Percentiles rank a stretch among this genome's conserved stretches.
phyloP scores from a whole-genome alignment of 257 asterid species.

The Verbena officinalis region DNA sequence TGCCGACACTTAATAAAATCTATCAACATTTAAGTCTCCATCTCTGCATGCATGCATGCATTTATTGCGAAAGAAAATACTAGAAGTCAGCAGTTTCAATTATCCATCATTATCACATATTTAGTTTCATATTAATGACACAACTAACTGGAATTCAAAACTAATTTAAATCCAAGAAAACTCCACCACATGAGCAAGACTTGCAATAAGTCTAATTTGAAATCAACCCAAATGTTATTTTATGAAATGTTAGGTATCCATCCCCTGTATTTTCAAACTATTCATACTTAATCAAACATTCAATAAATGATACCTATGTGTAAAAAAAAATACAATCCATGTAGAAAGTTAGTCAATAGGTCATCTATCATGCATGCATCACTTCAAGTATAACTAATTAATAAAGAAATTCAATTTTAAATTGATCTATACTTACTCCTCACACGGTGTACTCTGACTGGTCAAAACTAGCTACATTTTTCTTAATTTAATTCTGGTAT shows the following conservation, averaged over 20 bases:
- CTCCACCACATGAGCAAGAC: conserved; percentile 29
- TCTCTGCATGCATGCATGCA: conserved; percentile 8
- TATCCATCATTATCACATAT: conserved; percentile 19
- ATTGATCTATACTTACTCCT: conserved; percentile 19
- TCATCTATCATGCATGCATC: conserved; percentile 26
- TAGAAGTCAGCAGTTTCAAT: conserved; percentile 29
- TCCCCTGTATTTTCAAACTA: conserved; percentile 46
- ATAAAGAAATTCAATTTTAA: conserved; percentile 24
- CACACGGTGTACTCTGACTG: conserved; percentile 32
- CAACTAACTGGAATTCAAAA: conserved; percentile 18
- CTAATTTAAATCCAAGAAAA: conserved; percentile 25
- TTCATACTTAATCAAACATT: conserved; percentile 41
- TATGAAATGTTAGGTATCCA: conserved; percentile 43
- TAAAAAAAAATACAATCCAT: background rate
- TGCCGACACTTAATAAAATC: conserved; percentile 4
- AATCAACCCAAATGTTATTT: conserved; percentile 32
- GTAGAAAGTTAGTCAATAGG: conserved; percentile 24
- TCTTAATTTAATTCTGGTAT: background rate
- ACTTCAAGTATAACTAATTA: conserved; percentile 24
- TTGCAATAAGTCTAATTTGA: conserved; percentile 33
- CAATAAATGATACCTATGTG: background rate
- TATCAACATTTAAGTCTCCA: background rate
- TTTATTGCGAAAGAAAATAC: background rate
- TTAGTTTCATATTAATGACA: conserved; percentile 2
- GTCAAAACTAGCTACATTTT: conserved; percentile 31